These are phyloP conservation scores for Hortiboletus flavorubellus DNA, from an alignment of 768 basidiomycete species.

Conservation along the genomic window DNA sequence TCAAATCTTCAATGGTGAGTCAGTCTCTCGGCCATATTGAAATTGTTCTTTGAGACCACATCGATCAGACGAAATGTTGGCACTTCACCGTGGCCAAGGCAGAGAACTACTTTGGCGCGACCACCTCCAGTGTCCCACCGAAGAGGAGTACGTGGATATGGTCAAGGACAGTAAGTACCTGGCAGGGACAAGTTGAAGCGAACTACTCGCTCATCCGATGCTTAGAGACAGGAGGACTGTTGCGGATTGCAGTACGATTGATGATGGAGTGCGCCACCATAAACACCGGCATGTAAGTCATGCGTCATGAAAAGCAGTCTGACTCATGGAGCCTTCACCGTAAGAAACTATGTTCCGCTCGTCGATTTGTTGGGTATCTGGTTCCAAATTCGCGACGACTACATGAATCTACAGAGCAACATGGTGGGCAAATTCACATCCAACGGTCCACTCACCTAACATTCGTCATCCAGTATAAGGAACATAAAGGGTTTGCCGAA, in stretches of 20 bases:
- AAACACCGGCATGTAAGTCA: constrained; percentile 53
- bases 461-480: constrained; percentile 60
- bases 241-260: constrained; percentile 87
- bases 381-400: constrained; percentile 62
- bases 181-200: neutral
- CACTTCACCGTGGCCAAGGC: constrained; percentile 91
- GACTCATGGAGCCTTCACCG: neutral
- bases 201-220: neutral
- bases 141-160: constrained; percentile 94
- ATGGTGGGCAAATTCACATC: constrained; percentile 6
- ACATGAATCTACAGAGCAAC: constrained; percentile 34
- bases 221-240: constrained; percentile 90
- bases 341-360: constrained; percentile 53
- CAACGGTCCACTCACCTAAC: neutral
- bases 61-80: constrained; percentile 60
- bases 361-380: constrained; percentile 55
- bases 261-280: constrained; percentile 86
- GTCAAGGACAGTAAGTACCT: constrained; percentile 80
- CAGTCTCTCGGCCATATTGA: neutral
- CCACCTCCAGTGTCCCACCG: constrained; percentile 82
- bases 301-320: neutral
- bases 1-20: constrained; percentile 69
- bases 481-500: constrained; percentile 87
- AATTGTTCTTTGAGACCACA: neutral
- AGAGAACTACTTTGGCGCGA: constrained; percentile 94